These are phyloP conservation scores for Apiospora rasikravindrae DNA, from an alignment of 2,329 filamentous ascomycete genomes.

Conservation along the genomic window DNA sequence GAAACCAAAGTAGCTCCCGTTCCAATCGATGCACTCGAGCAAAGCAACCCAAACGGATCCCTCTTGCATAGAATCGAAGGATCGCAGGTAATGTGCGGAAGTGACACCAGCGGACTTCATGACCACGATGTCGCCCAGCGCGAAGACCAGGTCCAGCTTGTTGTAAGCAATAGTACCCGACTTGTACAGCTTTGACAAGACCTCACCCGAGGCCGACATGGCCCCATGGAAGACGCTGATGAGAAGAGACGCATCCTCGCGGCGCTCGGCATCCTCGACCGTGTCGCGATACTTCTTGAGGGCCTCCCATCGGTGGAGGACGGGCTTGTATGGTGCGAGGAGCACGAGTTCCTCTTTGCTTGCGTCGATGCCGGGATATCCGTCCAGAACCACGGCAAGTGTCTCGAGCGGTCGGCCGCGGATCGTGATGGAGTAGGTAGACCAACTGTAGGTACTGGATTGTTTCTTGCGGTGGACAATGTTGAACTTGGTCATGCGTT, in stretches of 20 bases:
- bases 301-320: not conserved
- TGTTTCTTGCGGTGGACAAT: not conserved
- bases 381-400: not conserved
- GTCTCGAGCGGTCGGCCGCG: not conserved
- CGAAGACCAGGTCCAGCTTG: not conserved
- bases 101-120: not conserved
- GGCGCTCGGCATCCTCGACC: not conserved
- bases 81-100: not conserved
- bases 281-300: not conserved
- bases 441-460: not conserved
- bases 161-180: not conserved
- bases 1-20: not conserved
- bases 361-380: not conserved
- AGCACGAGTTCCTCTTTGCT: not conserved
- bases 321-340: not conserved
- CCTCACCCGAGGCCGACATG: not conserved
- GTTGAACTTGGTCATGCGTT: not conserved
- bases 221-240: not conserved
- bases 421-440: not conserved
- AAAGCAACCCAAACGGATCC: not conserved
- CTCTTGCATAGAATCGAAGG: not conserved
- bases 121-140: not conserved
- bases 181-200: not conserved
- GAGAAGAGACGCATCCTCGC: not conserved
- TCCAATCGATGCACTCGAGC: not conserved